These are phyloP conservation scores for Neurospora hispaniola DNA, from an alignment of 495 filamentous ascomycete species.

Conservation along the genomic window DNA sequence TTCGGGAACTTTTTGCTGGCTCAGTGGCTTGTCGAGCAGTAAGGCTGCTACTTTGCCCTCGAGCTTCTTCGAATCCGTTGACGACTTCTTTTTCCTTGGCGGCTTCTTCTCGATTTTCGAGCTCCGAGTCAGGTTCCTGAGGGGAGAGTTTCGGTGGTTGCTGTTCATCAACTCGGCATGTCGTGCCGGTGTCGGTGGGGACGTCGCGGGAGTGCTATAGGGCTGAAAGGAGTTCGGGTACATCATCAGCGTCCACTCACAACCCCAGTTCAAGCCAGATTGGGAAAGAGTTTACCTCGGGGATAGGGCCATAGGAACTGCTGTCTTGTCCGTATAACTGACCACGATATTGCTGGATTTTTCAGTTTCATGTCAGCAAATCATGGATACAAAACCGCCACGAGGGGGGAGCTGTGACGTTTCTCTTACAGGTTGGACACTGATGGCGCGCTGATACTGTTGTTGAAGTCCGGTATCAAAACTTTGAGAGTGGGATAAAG, in stretches of 20 bases:
- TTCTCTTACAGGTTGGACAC: constrained; percentile 12
- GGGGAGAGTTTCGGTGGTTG: constrained; percentile 1
- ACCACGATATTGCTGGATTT: constrained; percentile 21
- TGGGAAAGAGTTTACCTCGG: constrained; percentile 9
- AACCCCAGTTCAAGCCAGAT: not conserved
- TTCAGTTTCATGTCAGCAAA: constrained; percentile 5
- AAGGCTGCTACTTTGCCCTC: constrained; percentile 33
- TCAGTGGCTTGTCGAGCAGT: constrained; percentile 59
- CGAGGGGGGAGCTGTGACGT: not conserved
- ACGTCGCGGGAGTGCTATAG: constrained; percentile 42
- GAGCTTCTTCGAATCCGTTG: not conserved
- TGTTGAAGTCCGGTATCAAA: constrained; percentile 15
- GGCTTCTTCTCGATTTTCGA: constrained; percentile 26
- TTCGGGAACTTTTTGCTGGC: constrained; percentile 45
- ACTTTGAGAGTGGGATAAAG: constrained; percentile 10
- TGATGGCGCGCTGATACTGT: constrained; percentile 14
- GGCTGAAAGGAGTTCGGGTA: constrained; percentile 14
- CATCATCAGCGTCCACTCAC: constrained; percentile 6
- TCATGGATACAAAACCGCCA: not conserved
- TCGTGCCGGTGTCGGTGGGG: constrained; percentile 36
- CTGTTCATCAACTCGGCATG: constrained; percentile 21
- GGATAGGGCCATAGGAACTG: constrained; percentile 22
- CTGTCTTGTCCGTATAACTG: constrained; percentile 26
- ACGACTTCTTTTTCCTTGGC: constrained; percentile 29
- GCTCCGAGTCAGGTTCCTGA: constrained; percentile 14